Evolutionary conservation across 768 basidiomycete species (phyloP).

Genomic region (Royoungia palumana): DNA sequence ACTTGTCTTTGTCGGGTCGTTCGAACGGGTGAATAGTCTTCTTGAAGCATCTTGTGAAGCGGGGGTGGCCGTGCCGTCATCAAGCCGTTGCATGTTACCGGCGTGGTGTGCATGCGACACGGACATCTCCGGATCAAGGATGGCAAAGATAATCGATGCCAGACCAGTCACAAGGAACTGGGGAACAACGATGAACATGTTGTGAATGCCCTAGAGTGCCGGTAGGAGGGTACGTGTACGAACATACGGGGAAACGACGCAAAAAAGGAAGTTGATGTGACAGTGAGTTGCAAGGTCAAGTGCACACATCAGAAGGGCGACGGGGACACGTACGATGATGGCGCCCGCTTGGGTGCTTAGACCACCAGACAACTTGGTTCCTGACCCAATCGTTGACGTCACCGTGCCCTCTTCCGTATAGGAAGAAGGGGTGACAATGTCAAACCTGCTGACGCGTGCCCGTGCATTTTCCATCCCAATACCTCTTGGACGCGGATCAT

Average conservation of each 20-base stretch:
- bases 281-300: neutral
- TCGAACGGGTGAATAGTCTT: conserved; percentile 12
- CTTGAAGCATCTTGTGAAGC: conserved; percentile 4
- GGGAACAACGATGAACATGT: conserved; percentile 89
- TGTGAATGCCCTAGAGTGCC: conserved; percentile 79
- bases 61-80: conserved; percentile 6
- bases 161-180: conserved; percentile 91
- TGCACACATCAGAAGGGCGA: neutral
- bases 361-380: conserved; percentile 24
- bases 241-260: too few relatives aligned
- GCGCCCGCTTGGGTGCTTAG: conserved; percentile 85
- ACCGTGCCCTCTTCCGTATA: conserved; percentile 20
- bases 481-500: conserved; percentile 23
- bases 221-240: neutral
- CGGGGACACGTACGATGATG: conserved; percentile 58
- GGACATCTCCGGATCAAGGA: conserved; percentile 67
- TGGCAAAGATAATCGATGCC: conserved; percentile 80
- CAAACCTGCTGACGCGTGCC: conserved; percentile 49
- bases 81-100: conserved; percentile 6
- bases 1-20: conserved; percentile 13
- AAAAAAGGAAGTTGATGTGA: neutral
- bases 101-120: conserved; percentile 36
- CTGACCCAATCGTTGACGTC: conserved; percentile 9
- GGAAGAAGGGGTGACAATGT: conserved; percentile 30
- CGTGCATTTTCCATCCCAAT: conserved; percentile 38